A percentile compares a stretch with the other conserved stretches of the same genome.
Conservation (phyloP, 768 basidiomycete genomes). For the Leucogyrophana mollusca region DNA sequence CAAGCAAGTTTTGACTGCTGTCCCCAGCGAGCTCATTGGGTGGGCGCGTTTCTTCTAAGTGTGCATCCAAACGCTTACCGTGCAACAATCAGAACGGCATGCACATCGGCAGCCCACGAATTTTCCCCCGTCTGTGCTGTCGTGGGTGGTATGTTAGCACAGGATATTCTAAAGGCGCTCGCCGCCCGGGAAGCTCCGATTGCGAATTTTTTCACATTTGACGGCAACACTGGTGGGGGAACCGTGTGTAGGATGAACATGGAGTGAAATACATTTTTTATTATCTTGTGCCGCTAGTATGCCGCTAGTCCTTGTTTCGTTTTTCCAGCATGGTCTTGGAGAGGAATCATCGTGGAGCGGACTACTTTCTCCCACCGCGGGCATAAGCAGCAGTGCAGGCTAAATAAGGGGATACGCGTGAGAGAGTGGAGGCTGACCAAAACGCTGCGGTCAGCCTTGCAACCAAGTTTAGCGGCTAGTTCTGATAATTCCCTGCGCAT, state of each 20-base stretch:
- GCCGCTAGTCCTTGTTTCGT: no score
- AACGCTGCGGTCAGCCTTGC: neutral
- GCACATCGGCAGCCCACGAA: conserved; percentile 73
- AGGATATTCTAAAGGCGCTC: conserved; percentile 91
- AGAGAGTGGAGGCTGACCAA: conserved; percentile 5
- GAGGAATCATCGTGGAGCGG: neutral
- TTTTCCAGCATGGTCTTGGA: no score
- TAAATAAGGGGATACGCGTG: conserved; percentile 10
- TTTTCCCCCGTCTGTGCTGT: conserved; percentile 95
- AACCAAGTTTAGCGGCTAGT: conserved; percentile 24
- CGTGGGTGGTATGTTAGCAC: conserved; percentile 90
- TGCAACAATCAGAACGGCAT: conserved; percentile 61
- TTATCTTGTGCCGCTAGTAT: no score
- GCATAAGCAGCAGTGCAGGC: neutral
- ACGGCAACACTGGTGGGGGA: conserved; percentile 77
- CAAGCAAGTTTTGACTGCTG: conserved; percentile 55
- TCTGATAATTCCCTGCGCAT: conserved; percentile 7
- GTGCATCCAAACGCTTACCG: conserved; percentile 3
- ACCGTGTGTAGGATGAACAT: conserved; percentile 60
- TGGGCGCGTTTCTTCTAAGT: conserved; percentile 32
- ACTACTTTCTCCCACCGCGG: neutral
- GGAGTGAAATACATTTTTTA: conserved; percentile 17
- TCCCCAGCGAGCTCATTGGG: conserved; percentile 64
- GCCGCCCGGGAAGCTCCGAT: conserved; percentile 90
- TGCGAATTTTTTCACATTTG: conserved; percentile 88